Evolutionary conservation across 1,284 basidiomycete genomes (phyloP), one percentile per base, ranked within the genome.

Genomic region (Trichosporon faecale): DNA sequence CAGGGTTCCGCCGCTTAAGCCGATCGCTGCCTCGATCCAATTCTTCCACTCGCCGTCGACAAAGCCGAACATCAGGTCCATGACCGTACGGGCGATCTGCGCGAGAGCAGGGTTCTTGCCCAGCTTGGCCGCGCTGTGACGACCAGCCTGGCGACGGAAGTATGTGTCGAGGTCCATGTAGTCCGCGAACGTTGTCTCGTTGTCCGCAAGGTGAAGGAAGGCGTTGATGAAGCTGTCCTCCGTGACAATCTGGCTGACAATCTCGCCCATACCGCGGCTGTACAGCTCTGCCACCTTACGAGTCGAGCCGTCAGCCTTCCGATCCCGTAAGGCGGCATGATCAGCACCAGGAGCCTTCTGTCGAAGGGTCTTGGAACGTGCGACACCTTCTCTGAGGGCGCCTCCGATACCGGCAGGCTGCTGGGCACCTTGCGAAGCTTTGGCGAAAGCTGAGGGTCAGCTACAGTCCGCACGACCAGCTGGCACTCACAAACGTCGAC

Each of bases 61-160:
- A 84, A 96, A 98, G 8, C 94, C 93, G 82, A 98, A 99, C 70
- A 98, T 94, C 64, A 97, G 85, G 75, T 98, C 95, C 90, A 98
- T 89, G 21, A 94, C 93, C 6, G 90, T 89, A 27, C 92, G 88
- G 29, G 94, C 88, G 11, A 97, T 88, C 83, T 95, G 95, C 70
- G 87, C 80, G 23, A 94, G 94, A 18, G 88, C 84, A 65, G 87
- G 86, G 70, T 88, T 89, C 61, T 93, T 85, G 1, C 89, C 89
- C 31, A 75, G 76, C 9, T 73, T 74, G 16, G 87, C 86, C 9
- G 57, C 57, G 14, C 57, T 61, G 63, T 88, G 86, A n/a, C 91
- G 86, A 9, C 91, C 87, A 2, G 96, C 96, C 77, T 97, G 92
- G 46, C 95, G 87, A 27, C 93, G 87, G 86, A 98, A 98, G 84